Conservation (phyloP, 768 basidiomycete species). For the Mycena sanguinolenta region DNA sequence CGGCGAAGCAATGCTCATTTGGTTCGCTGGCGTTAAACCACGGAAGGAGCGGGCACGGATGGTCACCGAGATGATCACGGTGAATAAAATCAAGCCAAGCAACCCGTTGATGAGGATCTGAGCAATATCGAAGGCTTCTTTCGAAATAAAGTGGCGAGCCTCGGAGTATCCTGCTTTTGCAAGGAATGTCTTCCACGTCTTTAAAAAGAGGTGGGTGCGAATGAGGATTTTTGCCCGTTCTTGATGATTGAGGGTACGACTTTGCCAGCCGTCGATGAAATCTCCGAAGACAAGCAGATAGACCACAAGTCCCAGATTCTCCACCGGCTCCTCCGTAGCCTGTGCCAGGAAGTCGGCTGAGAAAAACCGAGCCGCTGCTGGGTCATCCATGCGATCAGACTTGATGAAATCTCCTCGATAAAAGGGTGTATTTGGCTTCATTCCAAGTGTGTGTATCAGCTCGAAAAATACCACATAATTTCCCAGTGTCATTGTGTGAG, state of each 20-base stretch:
- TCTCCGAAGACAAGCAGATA: conserved; percentile 27
- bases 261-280: conserved; percentile 20
- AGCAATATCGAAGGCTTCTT: too few relatives aligned
- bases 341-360: conserved; percentile 13
- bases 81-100: too few relatives aligned
- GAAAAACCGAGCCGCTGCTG: conserved; percentile 12
- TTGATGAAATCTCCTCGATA: conserved; percentile 16
- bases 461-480: too few relatives aligned
- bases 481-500: conserved; percentile 2
- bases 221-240: conserved; percentile 22
- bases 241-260: too few relatives aligned
- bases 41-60: conserved; percentile 7
- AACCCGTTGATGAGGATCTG: too few relatives aligned
- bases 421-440: conserved; percentile 1
- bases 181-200: conserved; percentile 29
- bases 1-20: conserved; percentile 25
- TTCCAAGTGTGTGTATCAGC: conserved; percentile 7
- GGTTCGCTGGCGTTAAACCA: conserved; percentile 16
- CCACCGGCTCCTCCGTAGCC: not conserved
- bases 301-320: conserved; percentile 16
- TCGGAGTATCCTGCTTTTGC: conserved; percentile 21
- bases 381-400: too few relatives aligned
- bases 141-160: conserved; percentile 39
- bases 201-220: conserved; percentile 2
- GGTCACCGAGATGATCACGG: conserved; percentile 30